Percentiles rank a stretch among this genome's conserved stretches.
These are phyloP conservation scores for Sporothrix phasma DNA, from an alignment of 2,329 filamentous ascomycete genomes.

Conservation along the genomic window DNA sequence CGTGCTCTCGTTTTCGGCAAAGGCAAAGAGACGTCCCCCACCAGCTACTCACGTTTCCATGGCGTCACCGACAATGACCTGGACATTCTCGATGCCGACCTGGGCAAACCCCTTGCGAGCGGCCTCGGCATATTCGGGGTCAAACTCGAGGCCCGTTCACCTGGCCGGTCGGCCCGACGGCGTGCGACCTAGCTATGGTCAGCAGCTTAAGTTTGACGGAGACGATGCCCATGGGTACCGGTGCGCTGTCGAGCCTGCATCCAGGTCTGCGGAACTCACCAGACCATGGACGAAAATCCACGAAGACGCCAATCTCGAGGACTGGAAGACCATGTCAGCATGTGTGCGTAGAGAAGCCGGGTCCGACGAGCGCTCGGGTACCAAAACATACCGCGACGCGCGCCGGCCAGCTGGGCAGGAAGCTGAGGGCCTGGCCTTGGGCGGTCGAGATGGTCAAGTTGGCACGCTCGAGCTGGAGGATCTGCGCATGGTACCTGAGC, in stretches of 20 bases:
- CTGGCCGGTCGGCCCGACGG: conserved; percentile 32
- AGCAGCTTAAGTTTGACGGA: too few species aligned
- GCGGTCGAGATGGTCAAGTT: conserved; percentile 22
- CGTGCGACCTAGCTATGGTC: conserved; percentile 26
- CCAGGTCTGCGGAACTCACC: conserved; percentile 21
- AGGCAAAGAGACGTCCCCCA: too few species aligned
- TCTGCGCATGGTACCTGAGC: conserved; percentile 31
- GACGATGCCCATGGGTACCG: too few species aligned
- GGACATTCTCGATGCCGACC: conserved; percentile 34
- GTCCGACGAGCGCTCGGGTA: too few species aligned
- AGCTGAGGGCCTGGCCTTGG: conserved; percentile 24
- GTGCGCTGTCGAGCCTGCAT: too few species aligned
- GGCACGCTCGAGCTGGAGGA: conserved; percentile 18
- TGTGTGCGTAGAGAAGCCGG: neutral
- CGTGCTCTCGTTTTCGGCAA: too few species aligned
- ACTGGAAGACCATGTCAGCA: conserved; percentile 24
- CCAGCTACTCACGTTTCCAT: conserved; percentile 32
- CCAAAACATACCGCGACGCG: conserved; percentile 24
- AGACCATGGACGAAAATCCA: conserved; percentile 40
- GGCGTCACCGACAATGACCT: conserved; percentile 39
- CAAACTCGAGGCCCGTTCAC: conserved; percentile 39
- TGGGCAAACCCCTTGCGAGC: conserved; percentile 32
- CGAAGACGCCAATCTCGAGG: conserved; percentile 41
- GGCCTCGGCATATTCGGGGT: conserved; percentile 32
- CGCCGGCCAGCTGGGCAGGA: conserved; percentile 33